phyloP scores from a whole-genome alignment of 1,284 basidiomycete genomes.

The Puccinia coronata region DNA sequence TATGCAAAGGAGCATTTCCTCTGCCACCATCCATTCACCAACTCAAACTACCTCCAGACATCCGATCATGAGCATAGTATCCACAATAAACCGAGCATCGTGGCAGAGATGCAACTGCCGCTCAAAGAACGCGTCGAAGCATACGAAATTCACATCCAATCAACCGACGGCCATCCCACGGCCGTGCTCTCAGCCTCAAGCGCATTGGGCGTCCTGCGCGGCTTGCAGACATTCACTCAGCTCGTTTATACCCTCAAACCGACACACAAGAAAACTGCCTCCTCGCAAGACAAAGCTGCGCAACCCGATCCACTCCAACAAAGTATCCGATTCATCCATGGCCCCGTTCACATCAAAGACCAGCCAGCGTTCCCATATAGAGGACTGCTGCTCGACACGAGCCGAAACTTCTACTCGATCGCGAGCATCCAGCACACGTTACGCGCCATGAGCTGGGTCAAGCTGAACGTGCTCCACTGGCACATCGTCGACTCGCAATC shows the following conservation, averaged over 20 bases:
- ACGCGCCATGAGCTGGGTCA: constrained; percentile 82
- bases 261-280: constrained; percentile 49
- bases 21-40: constrained; percentile 2
- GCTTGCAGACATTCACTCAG: constrained; percentile 78
- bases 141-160: constrained; percentile 67
- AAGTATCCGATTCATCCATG: constrained; percentile 65
- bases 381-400: constrained; percentile 78
- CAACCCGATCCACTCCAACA: not conserved
- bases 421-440: constrained; percentile 71
- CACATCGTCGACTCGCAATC: constrained; percentile 61
- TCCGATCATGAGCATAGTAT: not conserved
- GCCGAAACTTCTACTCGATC: constrained; percentile 65
- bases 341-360: constrained; percentile 60
- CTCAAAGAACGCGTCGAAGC: constrained; percentile 67
- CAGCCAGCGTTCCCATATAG: constrained; percentile 62
- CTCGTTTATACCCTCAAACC: constrained; percentile 61
- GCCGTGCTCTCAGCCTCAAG: constrained; percentile 71
- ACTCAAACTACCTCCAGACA: constrained; percentile 35
- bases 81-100: constrained; percentile 35
- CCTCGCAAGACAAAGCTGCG: not conserved
- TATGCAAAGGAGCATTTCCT: not conserved
- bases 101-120: constrained; percentile 65
- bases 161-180: constrained; percentile 28
- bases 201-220: constrained; percentile 75
- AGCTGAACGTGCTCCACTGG: constrained; percentile 63